phyloP scores from a whole-genome alignment of 2,329 filamentous ascomycete species.

The Aquanectria penicillioides region DNA sequence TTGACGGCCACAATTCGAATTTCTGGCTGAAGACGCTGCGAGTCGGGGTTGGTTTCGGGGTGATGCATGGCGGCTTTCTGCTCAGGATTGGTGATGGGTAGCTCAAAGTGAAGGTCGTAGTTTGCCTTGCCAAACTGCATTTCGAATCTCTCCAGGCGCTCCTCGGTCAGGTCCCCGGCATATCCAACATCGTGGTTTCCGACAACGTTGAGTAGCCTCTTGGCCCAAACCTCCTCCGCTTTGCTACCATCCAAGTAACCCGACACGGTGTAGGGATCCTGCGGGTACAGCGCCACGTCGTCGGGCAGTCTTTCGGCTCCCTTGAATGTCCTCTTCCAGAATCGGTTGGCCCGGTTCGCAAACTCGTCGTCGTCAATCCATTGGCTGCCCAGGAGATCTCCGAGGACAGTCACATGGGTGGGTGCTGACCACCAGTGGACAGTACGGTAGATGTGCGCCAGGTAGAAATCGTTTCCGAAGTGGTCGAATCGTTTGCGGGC shows the following conservation, averaged over 20 bases:
- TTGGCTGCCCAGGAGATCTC: conserved; percentile 92
- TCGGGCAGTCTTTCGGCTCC: conserved; percentile 72
- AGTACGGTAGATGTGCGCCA: conserved; percentile 90
- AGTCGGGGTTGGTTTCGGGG: conserved; percentile 54
- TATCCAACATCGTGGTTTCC: conserved; percentile 99
- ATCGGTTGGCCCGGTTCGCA: conserved; percentile 74
- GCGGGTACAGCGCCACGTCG: conserved; percentile 60
- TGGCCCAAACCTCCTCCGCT: conserved; percentile 70
- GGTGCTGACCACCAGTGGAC: conserved; percentile 86
- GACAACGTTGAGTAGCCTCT: conserved; percentile 84
- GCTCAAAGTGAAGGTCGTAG: conserved; percentile 83
- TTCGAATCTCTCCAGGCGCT: conserved; percentile 84
- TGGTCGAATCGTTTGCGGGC: conserved; percentile 86
- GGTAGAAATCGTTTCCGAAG: conserved; percentile 92
- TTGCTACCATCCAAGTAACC: conserved; percentile 58
- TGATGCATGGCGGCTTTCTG: conserved; percentile 55
- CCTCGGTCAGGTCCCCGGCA: conserved; percentile 85
- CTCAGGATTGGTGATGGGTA: conserved; percentile 57
- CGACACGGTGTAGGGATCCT: conserved; percentile 59
- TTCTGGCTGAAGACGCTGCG: conserved; percentile 67
- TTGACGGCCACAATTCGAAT: conserved; percentile 89
- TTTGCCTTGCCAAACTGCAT: conserved; percentile 86
- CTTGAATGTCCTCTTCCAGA: conserved; percentile 84
- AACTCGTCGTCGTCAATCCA: conserved; percentile 94
- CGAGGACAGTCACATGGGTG: conserved; percentile 88